phyloP scores from a whole-genome alignment of 345 rosid species.

The Excoecaria cochinchinensis region DNA sequence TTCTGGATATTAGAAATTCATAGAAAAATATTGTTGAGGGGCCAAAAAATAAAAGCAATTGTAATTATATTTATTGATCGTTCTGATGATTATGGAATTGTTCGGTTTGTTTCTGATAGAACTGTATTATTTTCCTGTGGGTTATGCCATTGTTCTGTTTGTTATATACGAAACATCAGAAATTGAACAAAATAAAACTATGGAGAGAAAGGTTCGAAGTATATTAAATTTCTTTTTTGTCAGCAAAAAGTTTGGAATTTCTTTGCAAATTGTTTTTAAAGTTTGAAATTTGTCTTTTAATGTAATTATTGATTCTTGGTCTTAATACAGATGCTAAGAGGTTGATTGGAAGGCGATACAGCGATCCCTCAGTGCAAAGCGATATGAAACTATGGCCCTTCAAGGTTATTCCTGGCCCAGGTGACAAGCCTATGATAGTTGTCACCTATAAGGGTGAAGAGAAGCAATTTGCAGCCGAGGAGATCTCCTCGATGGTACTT shows the following conservation, averaged over 20 bases:
- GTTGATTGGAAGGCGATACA: constrained; percentile 46
- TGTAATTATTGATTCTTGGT: not conserved
- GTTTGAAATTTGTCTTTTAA: not conserved
- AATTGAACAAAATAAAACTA: too few relatives aligned
- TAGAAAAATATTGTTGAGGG: too few relatives aligned
- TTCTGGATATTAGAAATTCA: too few relatives aligned
- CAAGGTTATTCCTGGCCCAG: constrained; percentile 41
- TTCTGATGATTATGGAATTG: not conserved
- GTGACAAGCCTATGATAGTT: constrained; percentile 47
- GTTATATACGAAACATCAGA: too few relatives aligned
- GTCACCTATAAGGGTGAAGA: constrained; percentile 46
- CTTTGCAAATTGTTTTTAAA: not conserved
- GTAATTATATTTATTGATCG: not conserved
- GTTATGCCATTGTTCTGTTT: too few relatives aligned
- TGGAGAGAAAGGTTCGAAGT: too few relatives aligned
- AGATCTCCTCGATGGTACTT: constrained; percentile 47
- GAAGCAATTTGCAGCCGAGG: constrained; percentile 45
- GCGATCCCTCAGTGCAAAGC: constrained; percentile 38
- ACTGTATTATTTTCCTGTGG: too few relatives aligned
- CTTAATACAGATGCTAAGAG: constrained; percentile 41
- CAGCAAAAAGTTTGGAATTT: not conserved
- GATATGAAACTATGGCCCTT: constrained; percentile 48
- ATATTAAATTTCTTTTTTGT: too few relatives aligned
- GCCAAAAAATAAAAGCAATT: too few relatives aligned
- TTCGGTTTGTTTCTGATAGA: not conserved